Evolutionary conservation across 2,329 filamentous ascomycete species (phyloP), one percentile per base, ranked within the genome.

Genomic region (Thermothelomyces thermophilus): DNA sequence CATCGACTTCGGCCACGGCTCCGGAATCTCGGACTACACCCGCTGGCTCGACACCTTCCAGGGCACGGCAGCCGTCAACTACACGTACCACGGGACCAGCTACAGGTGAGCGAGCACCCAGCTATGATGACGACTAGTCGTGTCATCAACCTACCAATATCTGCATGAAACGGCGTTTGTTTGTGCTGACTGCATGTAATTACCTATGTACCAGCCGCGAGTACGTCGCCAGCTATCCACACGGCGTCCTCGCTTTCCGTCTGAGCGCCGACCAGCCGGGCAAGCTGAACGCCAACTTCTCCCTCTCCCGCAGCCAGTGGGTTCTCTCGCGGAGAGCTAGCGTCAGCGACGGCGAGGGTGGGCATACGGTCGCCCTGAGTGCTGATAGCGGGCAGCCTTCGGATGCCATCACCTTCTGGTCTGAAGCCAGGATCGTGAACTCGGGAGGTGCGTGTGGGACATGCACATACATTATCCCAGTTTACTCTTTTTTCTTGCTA

Each of bases 31-130:
- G 13, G 36, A 33, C 6, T 45, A 45, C 33, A 45, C 33, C 10
- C 42, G 42, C 22, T 45, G 42, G 42, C 42, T 45, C 16, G 42
- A 45, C 42, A 45, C 42, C 3, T 28, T 14, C 33, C 8, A 45
- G 16, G 42, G 42, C 9, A 45, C 42, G 8, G 42, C 34, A 20
- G 14, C 33, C n/a, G 33, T 37, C 33, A 45, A 30, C 22, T 45
- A 45, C 22, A 19, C 19, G 10, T n/a, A 28, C n/a, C n/a, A 28
- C 11, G 42, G 42, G n/a, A 37, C 33, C 16, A 37, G 26, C 33
- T 45, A 45, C 33, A 45, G 42, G 42, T 45, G 22, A 37, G 42
- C n/a, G n/a, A n/a, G n/a, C n/a, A n/a, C n/a, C n/a, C n/a, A n/a
- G n/a, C n/a, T n/a, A n/a, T n/a, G n/a, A n/a, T n/a, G n/a, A n/a